Evolutionary conservation across 83 land plant genomes (phyloP).

Genomic region (Diphasiastrum complanatum): DNA sequence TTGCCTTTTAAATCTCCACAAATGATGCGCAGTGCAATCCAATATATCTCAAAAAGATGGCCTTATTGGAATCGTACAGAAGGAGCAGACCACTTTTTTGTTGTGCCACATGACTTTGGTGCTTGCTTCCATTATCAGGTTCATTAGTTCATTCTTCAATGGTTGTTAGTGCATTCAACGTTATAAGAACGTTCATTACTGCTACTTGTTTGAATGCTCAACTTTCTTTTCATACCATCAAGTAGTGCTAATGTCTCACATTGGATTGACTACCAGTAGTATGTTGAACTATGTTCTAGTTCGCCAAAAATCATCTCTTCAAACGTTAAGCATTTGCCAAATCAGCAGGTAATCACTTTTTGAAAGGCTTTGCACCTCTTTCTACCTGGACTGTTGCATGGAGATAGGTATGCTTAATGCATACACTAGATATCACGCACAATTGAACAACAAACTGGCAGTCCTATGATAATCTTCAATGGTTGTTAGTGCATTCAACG

Average conservation of each 20-base stretch:
- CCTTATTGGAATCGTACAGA: slow-evolving; percentile 82
- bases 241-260: too few relatives aligned
- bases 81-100: slow-evolving; percentile 77
- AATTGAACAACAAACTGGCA: too few relatives aligned
- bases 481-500: not conserved
- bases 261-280: too few relatives aligned
- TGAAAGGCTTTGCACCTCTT: too few relatives aligned
- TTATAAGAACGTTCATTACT: not conserved
- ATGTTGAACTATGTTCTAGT: too few relatives aligned
- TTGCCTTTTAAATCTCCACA: slow-evolving; percentile 73
- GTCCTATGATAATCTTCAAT: not conserved
- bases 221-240: too few relatives aligned
- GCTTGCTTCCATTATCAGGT: slow-evolving; percentile 83
- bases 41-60: slow-evolving; percentile 54
- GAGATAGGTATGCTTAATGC: too few relatives aligned
- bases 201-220: not conserved
- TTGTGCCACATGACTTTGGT: slow-evolving; percentile 77
- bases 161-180: not conserved
- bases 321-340: too few relatives aligned
- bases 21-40: slow-evolving; percentile 78
- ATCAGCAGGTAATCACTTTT: too few relatives aligned
- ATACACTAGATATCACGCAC: too few relatives aligned
- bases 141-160: not conserved
- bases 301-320: too few relatives aligned
- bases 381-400: too few relatives aligned